Evolutionary conservation across 768 basidiomycete genomes (phyloP).

Genomic region (Xerocomus spinulosus): DNA sequence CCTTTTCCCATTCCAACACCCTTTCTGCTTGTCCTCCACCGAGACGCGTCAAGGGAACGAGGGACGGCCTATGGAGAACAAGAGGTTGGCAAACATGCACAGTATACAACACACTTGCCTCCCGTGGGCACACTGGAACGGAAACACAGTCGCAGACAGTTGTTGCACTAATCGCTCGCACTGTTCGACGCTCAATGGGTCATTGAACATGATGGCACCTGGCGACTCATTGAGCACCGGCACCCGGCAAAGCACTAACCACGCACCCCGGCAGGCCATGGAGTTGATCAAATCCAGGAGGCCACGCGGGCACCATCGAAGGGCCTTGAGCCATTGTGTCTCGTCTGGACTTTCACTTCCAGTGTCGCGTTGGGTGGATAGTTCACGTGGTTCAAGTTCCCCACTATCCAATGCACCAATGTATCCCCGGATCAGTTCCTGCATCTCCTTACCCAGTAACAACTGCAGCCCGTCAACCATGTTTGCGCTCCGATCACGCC

Average conservation of each 20-base stretch:
- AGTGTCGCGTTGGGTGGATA: slow-evolving; percentile 9
- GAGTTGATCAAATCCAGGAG: slow-evolving; percentile 87
- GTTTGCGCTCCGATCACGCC: not conserved
- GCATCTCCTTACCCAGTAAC: slow-evolving; percentile 65
- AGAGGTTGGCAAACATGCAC: not conserved
- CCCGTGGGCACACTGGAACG: slow-evolving; percentile 97
- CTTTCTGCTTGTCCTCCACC: slow-evolving; percentile 8
- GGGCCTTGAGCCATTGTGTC: slow-evolving; percentile 58
- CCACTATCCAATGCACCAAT: slow-evolving; percentile 57
- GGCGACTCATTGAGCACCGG: slow-evolving; percentile 8
- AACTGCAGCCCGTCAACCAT: slow-evolving; percentile 43
- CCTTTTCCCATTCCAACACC: slow-evolving; percentile 24
- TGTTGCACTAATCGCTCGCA: slow-evolving; percentile 63
- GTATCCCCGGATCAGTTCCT: slow-evolving; percentile 69
- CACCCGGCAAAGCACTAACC: not conserved
- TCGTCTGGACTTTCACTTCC: slow-evolving; percentile 13
- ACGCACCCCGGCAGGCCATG: slow-evolving; percentile 88
- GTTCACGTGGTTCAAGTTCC: slow-evolving; percentile 23
- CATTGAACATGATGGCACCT: slow-evolving; percentile 99
- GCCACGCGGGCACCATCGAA: slow-evolving; percentile 79
- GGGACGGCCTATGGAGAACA: slow-evolving; percentile 42
- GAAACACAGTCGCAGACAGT: slow-evolving; percentile 70
- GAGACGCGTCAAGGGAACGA: slow-evolving; percentile 45
- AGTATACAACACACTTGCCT: slow-evolving; percentile 40
- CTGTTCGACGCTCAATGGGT: slow-evolving; percentile 61